These are phyloP conservation scores for Durio zibethinus DNA, from an alignment of 345 rosid species.

Conservation along the genomic window DNA sequence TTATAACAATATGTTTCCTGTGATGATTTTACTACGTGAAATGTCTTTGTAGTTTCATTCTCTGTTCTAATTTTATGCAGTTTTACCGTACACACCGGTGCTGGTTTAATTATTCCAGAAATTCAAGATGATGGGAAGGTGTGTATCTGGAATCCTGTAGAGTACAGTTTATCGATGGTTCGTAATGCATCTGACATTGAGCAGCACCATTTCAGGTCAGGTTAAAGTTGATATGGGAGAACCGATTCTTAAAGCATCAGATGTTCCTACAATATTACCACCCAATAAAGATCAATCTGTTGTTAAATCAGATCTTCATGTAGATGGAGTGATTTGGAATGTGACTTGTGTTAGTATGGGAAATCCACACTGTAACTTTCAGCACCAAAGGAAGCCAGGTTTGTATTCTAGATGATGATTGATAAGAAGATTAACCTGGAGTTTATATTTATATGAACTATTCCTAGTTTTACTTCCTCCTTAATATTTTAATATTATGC, in stretches of 20 bases:
- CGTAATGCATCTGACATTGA: constrained; percentile 18
- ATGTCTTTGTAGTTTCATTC: background rate
- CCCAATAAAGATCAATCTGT: constrained; percentile 62
- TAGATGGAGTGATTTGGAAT: constrained; percentile 83
- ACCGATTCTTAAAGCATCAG: constrained; percentile 75
- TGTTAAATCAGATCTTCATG: constrained; percentile 57
- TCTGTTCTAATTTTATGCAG: constrained; percentile 30
- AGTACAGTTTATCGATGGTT: background rate
- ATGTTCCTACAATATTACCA: constrained; percentile 71
- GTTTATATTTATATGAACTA: background rate
- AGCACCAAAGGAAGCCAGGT: constrained; percentile 68
- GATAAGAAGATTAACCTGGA: background rate
- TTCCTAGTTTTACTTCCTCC: background rate
- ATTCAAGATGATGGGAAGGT: constrained; percentile 79
- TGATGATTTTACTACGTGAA: background rate
- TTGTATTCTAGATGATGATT: constrained; percentile 18
- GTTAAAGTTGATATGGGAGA: constrained; percentile 96
- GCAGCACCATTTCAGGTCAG: constrained; percentile 48
- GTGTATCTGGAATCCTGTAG: constrained; percentile 2
- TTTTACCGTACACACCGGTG: constrained; percentile 84
- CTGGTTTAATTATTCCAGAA: constrained; percentile 92
- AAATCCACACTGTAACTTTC: constrained; percentile 94
- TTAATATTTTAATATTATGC: background rate
- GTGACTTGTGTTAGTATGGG: constrained; percentile 99
- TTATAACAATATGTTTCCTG: background rate